Evolutionary conservation across 2,329 filamentous ascomycete genomes (phyloP), one percentile per base, ranked within the genome.

Genomic region (Penicillium sp.): DNA sequence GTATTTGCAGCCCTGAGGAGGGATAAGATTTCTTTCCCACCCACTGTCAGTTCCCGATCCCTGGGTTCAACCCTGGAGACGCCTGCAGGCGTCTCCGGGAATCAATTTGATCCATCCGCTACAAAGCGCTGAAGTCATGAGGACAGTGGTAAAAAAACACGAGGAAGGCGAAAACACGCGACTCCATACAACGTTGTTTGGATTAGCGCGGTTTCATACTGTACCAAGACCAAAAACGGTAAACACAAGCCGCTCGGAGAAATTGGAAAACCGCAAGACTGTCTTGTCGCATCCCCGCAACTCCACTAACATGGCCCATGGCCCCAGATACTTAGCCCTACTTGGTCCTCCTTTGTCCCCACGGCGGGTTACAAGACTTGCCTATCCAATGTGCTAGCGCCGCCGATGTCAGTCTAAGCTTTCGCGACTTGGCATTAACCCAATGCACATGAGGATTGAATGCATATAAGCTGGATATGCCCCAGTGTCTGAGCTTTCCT

Each of bases 301-400:
- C 52, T 7, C 52, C 51, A 54, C 51, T 39, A 18, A 31, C 8
- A 40, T 49, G 14, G 50, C 4, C 26, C 26, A 29, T 37, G 20
- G 47, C 24, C 47, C 35, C 32, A 10, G 29, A 9, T 45, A 32
- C 31, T 34, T 18, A n/a, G 6, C n/a, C n/a, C 43, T 34, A 9
- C 18, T 44, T 44, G 42, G 11, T n/a, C n/a, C 26, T 44, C 20
- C 9, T 24, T 20, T 26, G 49, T n/a, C 44, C 29, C 45, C 52
- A 54, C 52, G 51, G 51, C 51, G 52, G 52, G 52, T 54, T 45
- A 45, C 52, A 16, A 50, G 13, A 54, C 45, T 32, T 54, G 38
- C 52, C 52, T 54, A 24, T 50, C 40, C 45, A 51, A 51, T 32
- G 29, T 20, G 18, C 20, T 35, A 29, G 52, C 52, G 52, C 45